phyloP scores from a whole-genome alignment of 306 rosid species.

The Dryas octopetala region DNA sequence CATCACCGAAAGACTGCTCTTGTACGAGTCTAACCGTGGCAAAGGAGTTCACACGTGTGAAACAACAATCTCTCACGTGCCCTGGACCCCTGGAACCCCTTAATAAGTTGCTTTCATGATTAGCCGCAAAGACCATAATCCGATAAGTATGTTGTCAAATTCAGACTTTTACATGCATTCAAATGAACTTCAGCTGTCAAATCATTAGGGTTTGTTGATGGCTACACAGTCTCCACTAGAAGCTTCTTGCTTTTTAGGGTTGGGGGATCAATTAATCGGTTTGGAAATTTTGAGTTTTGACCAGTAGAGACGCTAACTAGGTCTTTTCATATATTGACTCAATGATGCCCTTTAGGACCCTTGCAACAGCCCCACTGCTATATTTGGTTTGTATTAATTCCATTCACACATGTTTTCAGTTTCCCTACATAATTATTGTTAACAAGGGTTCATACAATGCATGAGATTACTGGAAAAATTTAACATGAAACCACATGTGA shows the following conservation, averaged over 20 bases:
- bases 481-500: no score
- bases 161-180: constrained; percentile 21
- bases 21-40: background rate
- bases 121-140: constrained; percentile 14
- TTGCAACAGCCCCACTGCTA: constrained; percentile 16
- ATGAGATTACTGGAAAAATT: no score
- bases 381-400: background rate
- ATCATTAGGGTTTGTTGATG: constrained; percentile 1
- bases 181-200: constrained; percentile 10
- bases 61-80: no score
- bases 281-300: constrained; percentile 2
- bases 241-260: constrained; percentile 20
- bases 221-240: constrained; percentile 15
- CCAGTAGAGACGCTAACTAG: background rate
- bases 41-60: background rate
- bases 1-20: no score
- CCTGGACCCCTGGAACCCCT: background rate
- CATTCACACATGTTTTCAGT: constrained; percentile 34
- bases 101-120: constrained; percentile 12
- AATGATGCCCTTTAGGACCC: constrained; percentile 23
- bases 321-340: constrained; percentile 13
- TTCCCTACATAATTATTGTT: background rate
- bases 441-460: no score
- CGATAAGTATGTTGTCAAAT: constrained; percentile 32
- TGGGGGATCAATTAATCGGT: constrained; percentile 3